Evolutionary conservation across 2,329 filamentous ascomycete genomes (phyloP).

Genomic region (Penicillium sp.): DNA sequence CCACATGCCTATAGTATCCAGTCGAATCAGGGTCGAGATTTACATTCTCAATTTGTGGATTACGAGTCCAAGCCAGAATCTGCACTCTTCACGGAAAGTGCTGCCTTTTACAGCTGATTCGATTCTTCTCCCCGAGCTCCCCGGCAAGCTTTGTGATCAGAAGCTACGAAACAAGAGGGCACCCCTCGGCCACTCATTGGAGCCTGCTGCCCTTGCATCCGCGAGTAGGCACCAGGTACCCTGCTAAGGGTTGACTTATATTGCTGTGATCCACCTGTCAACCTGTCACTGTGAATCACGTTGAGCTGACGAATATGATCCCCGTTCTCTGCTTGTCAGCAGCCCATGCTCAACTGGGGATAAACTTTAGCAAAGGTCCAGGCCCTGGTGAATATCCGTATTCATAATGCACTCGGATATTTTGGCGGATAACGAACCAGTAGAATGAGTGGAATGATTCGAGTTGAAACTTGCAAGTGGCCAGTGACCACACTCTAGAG

Average conservation of each 20-base stretch:
- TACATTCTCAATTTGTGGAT: not conserved
- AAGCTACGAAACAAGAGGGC: not conserved
- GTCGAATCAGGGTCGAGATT: slow-evolving; percentile 6
- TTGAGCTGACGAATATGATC: slow-evolving; percentile 4
- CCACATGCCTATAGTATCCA: slow-evolving; percentile 9
- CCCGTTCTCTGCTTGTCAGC: not conserved
- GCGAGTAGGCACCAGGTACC: slow-evolving; percentile 4
- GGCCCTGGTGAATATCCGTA: not conserved
- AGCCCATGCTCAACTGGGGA: not conserved
- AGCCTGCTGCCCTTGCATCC: slow-evolving; percentile 15
- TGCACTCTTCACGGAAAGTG: not conserved
- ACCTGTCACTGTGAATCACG: slow-evolving; percentile 4
- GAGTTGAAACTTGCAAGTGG: not conserved
- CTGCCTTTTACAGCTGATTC: not conserved
- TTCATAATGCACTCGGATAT: not conserved
- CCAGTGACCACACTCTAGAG: not conserved
- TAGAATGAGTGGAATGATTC: not conserved
- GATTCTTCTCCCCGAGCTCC: not conserved
- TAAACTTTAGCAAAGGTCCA: not conserved
- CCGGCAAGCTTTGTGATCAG: not conserved
- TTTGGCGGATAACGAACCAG: not conserved
- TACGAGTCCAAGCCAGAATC: not conserved
- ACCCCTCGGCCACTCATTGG: slow-evolving; percentile 2
- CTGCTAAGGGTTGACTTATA: slow-evolving; percentile 5
- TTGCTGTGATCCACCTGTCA: slow-evolving; percentile 2